Percentiles rank a stretch among this genome's conserved stretches.
Conservation (phyloP, 441 rosid species). For the Erodium texanum region DNA sequence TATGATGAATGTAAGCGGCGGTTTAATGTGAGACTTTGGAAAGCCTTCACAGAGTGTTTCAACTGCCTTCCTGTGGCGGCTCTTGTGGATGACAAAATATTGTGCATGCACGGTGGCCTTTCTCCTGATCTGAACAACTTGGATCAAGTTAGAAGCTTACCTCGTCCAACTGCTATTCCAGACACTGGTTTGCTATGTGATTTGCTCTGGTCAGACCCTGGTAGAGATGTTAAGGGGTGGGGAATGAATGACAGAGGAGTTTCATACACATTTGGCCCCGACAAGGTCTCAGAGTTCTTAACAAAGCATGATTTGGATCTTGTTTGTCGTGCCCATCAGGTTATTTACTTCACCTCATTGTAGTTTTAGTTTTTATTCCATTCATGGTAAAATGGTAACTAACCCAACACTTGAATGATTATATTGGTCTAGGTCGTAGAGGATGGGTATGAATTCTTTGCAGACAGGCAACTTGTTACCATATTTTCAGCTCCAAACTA, state of each 20-base stretch:
- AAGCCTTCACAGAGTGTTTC: background rate
- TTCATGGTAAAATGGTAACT: too few species aligned
- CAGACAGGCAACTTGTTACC: too few species aligned
- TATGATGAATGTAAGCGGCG: background rate
- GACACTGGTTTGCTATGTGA: background rate
- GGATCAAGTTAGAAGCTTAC: background rate
- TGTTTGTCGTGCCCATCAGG: background rate
- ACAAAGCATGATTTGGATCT: background rate
- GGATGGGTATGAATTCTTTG: too few species aligned
- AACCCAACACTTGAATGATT: too few species aligned
- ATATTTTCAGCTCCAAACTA: too few species aligned
- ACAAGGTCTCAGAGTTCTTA: background rate
- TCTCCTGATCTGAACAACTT: background rate
- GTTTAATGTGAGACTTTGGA: background rate
- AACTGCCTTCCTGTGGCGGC: background rate
- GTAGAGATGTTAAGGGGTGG: background rate
- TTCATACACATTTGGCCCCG: background rate
- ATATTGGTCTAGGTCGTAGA: too few species aligned
- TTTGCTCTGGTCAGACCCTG: background rate
- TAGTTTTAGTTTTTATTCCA: too few species aligned
- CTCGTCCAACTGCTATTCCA: background rate
- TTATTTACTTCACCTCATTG: too few species aligned
- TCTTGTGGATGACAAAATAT: background rate
- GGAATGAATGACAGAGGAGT: background rate
- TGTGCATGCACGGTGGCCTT: background rate